Evolutionary conservation across 192 early-diverging fungal species (phyloP).

Genomic region (Rhizophagus prolifer): DNA sequence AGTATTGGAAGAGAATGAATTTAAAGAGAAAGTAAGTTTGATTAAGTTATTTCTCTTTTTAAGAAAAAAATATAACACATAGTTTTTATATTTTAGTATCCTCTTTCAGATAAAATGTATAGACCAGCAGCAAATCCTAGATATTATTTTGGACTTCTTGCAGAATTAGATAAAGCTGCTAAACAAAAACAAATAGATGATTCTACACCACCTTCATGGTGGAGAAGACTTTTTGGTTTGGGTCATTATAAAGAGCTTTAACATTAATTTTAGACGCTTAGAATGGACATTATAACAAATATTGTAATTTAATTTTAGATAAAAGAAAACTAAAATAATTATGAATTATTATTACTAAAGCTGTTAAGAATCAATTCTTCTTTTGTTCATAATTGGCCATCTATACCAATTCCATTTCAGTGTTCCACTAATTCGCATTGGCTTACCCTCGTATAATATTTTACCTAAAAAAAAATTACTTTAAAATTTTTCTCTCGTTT

Average conservation of each 20-base stretch:
- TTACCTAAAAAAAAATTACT: not conserved
- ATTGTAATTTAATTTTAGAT: not conserved
- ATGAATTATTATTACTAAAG: too few relatives aligned
- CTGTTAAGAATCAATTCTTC: not conserved
- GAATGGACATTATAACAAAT: not conserved
- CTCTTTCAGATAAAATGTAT: constrained; percentile 54
- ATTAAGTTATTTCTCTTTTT: not conserved
- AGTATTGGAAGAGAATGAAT: constrained; percentile 48
- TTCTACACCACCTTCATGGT: not conserved
- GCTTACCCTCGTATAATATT: not conserved
- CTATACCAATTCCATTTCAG: constrained; percentile 13
- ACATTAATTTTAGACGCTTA: not conserved
- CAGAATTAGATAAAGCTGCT: constrained; percentile 49
- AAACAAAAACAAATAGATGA: constrained; percentile 43
- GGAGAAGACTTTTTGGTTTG: constrained; percentile 3
- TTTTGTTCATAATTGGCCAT: constrained; percentile 5
- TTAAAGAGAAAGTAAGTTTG: constrained; percentile 50
- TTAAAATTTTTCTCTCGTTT: not conserved
- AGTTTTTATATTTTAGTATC: constrained; percentile 42
- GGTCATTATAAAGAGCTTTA: not conserved
- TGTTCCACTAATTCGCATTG: not conserved
- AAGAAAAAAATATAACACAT: not conserved
- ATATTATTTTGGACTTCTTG: constrained; percentile 52
- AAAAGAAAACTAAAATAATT: not conserved
- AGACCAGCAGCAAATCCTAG: constrained; percentile 55